These are phyloP conservation scores for Asterella californica DNA, from an alignment of 225 moss, liverwort and hornwort genomes.

Conservation along the genomic window DNA sequence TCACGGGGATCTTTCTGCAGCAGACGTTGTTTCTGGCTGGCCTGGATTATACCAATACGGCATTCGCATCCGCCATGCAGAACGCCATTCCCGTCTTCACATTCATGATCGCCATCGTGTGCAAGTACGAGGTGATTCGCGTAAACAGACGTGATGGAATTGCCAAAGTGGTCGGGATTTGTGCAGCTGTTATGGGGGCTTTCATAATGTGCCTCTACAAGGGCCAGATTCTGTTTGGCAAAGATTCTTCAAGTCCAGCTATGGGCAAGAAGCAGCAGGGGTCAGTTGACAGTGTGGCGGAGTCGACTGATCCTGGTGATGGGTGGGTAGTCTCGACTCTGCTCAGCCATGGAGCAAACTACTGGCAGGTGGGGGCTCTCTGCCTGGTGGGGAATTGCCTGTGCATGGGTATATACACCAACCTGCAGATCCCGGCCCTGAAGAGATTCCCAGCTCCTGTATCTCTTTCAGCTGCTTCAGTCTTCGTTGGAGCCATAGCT, in stretches of 20 bases:
- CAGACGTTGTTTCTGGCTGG: conserved; percentile 47
- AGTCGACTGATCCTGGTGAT: neutral
- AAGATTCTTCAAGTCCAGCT: neutral
- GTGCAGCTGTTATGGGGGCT: conserved; percentile 34
- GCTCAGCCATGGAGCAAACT: conserved; percentile 15
- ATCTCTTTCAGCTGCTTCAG: conserved; percentile 49
- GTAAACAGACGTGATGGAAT: conserved; percentile 33
- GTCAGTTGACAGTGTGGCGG: neutral
- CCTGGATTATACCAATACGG: conserved; percentile 36
- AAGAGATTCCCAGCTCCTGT: conserved; percentile 68
- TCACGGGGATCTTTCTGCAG: conserved; percentile 44
- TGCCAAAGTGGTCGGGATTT: conserved; percentile 41
- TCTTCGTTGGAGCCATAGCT: conserved; percentile 48
- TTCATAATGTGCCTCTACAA: conserved; percentile 42
- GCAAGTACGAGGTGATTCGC: conserved; percentile 37
- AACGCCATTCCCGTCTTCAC: conserved; percentile 54
- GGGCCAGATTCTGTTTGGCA: conserved; percentile 28
- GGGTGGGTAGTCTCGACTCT: conserved; percentile 33
- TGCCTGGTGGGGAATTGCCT: conserved; percentile 40
- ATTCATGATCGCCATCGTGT: conserved; percentile 41
- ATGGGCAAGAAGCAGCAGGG: neutral
- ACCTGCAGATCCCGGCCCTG: conserved; percentile 47
- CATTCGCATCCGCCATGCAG: conserved; percentile 52
- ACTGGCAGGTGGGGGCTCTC: conserved; percentile 43
- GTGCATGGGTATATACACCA: conserved; percentile 48